These are phyloP conservation scores for Hypoxylon rickii DNA, from an alignment of 495 filamentous ascomycete species.

Conservation along the genomic window DNA sequence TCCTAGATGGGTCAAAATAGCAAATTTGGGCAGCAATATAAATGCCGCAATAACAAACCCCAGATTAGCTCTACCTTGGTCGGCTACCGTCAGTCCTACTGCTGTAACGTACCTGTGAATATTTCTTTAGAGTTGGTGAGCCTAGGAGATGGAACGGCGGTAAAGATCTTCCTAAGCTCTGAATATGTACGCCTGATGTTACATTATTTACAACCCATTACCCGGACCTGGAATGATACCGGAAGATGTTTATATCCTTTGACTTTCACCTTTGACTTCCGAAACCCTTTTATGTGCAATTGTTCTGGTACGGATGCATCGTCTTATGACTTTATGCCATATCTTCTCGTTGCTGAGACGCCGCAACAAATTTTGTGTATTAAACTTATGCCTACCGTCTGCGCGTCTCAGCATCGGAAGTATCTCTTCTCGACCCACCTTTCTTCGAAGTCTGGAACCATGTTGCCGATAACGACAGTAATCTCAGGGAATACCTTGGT, in stretches of 20 bases:
- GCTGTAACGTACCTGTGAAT: too few species aligned
- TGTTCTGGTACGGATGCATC: constrained; percentile 1
- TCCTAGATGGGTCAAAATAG: too few species aligned
- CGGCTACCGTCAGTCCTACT: too few species aligned
- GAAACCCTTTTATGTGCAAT: constrained; percentile 4
- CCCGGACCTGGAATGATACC: constrained; percentile 3
- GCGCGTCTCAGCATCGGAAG: constrained; percentile 72
- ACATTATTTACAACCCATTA: constrained; percentile 2
- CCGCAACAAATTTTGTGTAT: not conserved
- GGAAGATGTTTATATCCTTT: not conserved
- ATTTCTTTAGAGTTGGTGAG: too few species aligned
- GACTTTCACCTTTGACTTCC: not conserved
- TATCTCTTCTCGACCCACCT: constrained; percentile 85
- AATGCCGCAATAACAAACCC: too few species aligned
- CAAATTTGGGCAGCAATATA: too few species aligned
- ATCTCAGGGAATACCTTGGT: constrained; percentile 85
- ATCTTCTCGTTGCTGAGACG: not conserved
- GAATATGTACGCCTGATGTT: too few species aligned
- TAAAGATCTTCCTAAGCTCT: too few species aligned
- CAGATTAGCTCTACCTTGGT: too few species aligned
- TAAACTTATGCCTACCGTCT: constrained; percentile 22
- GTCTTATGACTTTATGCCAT: not conserved
- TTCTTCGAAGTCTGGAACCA: constrained; percentile 74
- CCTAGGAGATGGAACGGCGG: too few species aligned
- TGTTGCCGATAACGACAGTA: constrained; percentile 77